Percentiles rank a stretch among this genome's conserved stretches.
These are phyloP conservation scores for Heliosperma pusillum DNA, from an alignment of 148 eudicot genomes.

Conservation along the genomic window DNA sequence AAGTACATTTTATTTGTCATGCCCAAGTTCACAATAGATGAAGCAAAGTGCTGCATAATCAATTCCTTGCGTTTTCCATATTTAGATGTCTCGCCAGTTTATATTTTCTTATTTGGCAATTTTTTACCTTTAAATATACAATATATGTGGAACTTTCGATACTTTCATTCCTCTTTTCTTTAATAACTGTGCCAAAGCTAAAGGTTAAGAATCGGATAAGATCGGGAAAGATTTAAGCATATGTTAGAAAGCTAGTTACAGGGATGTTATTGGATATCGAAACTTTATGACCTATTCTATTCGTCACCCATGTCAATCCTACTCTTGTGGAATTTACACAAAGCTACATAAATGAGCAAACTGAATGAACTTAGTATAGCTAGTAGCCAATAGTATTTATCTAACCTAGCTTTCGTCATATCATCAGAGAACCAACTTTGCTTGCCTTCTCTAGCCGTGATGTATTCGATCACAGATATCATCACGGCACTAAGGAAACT, in stretches of 20 bases:
- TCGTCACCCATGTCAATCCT: conserved; percentile 31
- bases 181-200: neutral
- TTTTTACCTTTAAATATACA: too few species aligned
- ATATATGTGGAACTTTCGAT: neutral
- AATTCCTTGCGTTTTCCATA: too few species aligned
- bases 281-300: conserved; percentile 21
- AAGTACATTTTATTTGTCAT: too few species aligned
- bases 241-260: neutral
- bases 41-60: too few species aligned
- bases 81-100: too few species aligned
- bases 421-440: conserved; percentile 82
- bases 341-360: conserved; percentile 45
- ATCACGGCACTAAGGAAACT: conserved; percentile 70
- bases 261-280: neutral
- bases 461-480: conserved; percentile 48
- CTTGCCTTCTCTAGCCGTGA: conserved; percentile 32
- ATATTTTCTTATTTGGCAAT: too few species aligned
- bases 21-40: too few species aligned
- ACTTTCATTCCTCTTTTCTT: neutral
- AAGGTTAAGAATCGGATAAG: neutral
- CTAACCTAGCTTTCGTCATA: conserved; percentile 66
- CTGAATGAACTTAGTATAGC: conserved; percentile 51
- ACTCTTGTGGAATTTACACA: conserved; percentile 51
- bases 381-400: conserved; percentile 85
- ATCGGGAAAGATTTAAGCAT: neutral